Evolutionary conservation across 768 basidiomycete genomes (phyloP).

Genomic region (Pleurotus ostreatus): DNA sequence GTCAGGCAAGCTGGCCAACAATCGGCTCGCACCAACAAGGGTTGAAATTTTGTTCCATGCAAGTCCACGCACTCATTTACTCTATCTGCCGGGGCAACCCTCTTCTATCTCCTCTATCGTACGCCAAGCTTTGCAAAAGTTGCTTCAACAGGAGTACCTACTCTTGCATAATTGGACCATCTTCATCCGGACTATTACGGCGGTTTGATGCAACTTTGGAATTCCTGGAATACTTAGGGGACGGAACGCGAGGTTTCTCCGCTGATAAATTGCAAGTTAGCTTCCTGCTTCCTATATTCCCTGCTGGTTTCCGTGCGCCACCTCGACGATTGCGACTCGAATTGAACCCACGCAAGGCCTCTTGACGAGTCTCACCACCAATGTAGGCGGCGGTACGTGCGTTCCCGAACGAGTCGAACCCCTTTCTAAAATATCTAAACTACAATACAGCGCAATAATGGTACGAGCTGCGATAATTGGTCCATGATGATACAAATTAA

Average conservation of each 20-base stretch:
- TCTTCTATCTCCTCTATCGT: not conserved
- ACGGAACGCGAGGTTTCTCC: slow-evolving; percentile 6
- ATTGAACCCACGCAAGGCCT: not conserved
- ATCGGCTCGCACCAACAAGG: not conserved
- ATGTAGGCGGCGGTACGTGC: not conserved
- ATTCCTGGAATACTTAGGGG: not conserved
- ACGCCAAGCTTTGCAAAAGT: not conserved
- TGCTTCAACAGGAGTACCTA: not conserved
- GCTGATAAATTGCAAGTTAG: not conserved
- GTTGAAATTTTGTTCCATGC: not conserved
- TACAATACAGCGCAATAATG: not conserved
- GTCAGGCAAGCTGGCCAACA: not conserved
- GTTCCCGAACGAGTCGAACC: not conserved
- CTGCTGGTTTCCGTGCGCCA: not conserved
- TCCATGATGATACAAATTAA: not conserved
- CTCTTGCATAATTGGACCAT: not conserved
- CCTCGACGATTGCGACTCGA: not conserved
- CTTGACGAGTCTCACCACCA: not conserved
- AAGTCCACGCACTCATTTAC: not conserved
- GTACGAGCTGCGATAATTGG: not conserved
- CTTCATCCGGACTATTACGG: not conserved
- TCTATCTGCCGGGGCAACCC: not conserved
- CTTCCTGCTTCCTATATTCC: not conserved
- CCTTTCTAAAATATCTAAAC: not conserved
- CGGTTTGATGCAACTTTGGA: not conserved